A percentile compares a stretch with the other conserved stretches of the same genome.
phyloP scores from a whole-genome alignment of 1,284 basidiomycete genomes.

The Ganoderma sinense region DNA sequence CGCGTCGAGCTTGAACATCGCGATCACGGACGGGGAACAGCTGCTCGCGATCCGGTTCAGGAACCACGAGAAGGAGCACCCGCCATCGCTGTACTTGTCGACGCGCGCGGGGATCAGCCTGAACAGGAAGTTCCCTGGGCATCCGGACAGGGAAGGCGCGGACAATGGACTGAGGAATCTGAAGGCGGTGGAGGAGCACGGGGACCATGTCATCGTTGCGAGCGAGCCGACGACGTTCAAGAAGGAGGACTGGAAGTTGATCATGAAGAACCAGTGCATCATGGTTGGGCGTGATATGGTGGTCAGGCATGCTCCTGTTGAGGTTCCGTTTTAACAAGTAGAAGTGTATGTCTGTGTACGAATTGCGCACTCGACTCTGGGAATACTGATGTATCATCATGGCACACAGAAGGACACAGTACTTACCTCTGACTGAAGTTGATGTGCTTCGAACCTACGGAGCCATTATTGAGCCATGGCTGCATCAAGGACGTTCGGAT shows the following conservation, averaged over 20 bases:
- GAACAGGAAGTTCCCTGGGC: conserved; percentile 47
- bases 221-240: conserved; percentile 47
- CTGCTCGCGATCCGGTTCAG: conserved; percentile 44
- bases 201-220: conserved; percentile 45
- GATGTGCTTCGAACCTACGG: not conserved
- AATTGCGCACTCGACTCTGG: not conserved
- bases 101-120: conserved; percentile 45
- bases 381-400: not conserved
- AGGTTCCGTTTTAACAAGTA: conserved; percentile 27
- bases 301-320: conserved; percentile 32
- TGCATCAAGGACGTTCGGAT: not conserved
- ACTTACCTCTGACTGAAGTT: not conserved
- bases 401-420: not conserved
- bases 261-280: conserved; percentile 42
- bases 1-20: conserved; percentile 43
- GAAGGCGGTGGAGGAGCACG: conserved; percentile 38
- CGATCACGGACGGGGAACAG: conserved; percentile 43
- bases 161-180: conserved; percentile 32
- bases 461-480: not conserved
- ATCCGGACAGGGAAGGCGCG: conserved; percentile 39
- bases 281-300: conserved; percentile 42
- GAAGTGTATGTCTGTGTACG: not conserved
- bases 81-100: conserved; percentile 46
- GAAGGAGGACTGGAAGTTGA: conserved; percentile 43
- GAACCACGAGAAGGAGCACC: conserved; percentile 44